Base-by-base conservation (phyloP, 768 basidiomycete genomes). In the Lactarius hengduanensis region DNA sequence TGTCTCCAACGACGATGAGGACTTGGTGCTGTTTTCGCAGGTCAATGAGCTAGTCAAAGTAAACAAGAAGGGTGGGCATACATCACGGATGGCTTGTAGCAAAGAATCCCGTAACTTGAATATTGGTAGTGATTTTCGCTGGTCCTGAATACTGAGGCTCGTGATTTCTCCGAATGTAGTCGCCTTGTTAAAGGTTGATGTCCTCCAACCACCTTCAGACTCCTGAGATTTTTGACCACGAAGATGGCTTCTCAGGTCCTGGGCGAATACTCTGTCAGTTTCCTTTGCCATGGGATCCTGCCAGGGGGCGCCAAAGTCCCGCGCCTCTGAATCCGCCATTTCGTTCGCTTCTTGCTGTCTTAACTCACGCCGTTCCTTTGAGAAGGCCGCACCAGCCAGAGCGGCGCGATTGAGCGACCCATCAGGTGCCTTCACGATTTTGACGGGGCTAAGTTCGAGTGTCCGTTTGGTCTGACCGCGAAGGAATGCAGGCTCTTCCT, bases 371-470 rank as follows among this genome's bases (percentile, higher is more conserved):
- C 97, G 86, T 77, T 99, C 97, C 76, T 97, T 97, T 15, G 96
- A 93, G 3, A 98, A 79, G 2, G 95, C 88, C 28, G 95, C 94
- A 26, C 96, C 96, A 1, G 93, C 92, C 45, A 98, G 83, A 6
- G 97, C 97, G 22, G 97, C 96, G 67, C 97, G 83, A 72, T 99
- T 99, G 65, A 99, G 76, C 7, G 96, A 96, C 22, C 97, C 97
- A 78, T 99, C 97, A 0, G 97, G 97, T 26, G 97, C 97, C 75
- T 98, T 98, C 74, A 99, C 91, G 68, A 99, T 92, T 77, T 98
- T 98, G 71, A 98, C 94, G 0, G 97, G 97, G 74, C 94, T 96
- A 40, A 99, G 84, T 68, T 98, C 94, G 28, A 98, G 84, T 1
- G 95, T 96, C 65, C 90, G 87, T 78, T 97, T 97, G 63, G 95